Evolutionary conservation across 2,329 filamentous ascomycete genomes (phyloP).

Genomic region (Beauveria varroae): DNA sequence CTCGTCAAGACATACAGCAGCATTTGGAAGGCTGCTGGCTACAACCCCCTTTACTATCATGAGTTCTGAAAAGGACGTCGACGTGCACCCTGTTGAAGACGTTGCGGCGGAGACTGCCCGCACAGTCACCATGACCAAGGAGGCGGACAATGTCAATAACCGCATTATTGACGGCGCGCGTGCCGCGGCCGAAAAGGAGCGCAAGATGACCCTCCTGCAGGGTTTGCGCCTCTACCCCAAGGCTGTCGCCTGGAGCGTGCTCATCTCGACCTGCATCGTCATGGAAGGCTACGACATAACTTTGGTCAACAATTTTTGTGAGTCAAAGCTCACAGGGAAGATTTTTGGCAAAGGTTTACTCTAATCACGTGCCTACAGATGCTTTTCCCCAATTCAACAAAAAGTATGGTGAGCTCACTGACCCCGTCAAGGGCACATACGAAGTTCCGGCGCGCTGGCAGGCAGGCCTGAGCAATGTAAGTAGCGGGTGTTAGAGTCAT

Average conservation of each 20-base stretch:
- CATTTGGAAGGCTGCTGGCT: neutral
- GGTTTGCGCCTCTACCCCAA: constrained; percentile 80
- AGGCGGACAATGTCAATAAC: constrained; percentile 18
- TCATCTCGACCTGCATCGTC: constrained; percentile 84
- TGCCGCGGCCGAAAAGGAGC: constrained; percentile 52
- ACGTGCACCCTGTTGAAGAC: constrained; percentile 11
- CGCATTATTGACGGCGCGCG: constrained; percentile 28
- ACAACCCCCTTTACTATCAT: neutral
- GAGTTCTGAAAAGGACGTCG: constrained; percentile 14
- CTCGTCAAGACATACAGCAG: no score
- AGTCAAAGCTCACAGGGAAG: constrained; percentile 1
- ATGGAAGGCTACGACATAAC: constrained; percentile 89
- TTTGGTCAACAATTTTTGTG: constrained; percentile 74
- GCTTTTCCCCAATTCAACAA: constrained; percentile 50
- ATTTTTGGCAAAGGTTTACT: neutral
- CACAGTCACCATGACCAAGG: neutral
- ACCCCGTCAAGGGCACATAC: constrained; percentile 30
- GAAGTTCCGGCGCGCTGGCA: constrained; percentile 57
- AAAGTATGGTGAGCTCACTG: constrained; percentile 40
- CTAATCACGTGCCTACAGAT: constrained; percentile 23
- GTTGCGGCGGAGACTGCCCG: constrained; percentile 1
- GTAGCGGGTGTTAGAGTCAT: constrained; percentile 13
- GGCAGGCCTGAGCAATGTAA: constrained; percentile 48
- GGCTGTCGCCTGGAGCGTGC: constrained; percentile 72
- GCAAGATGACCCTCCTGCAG: constrained; percentile 64